Conservation (phyloP, 2,329 filamentous ascomycete species). For the Penicillium sp. region DNA sequence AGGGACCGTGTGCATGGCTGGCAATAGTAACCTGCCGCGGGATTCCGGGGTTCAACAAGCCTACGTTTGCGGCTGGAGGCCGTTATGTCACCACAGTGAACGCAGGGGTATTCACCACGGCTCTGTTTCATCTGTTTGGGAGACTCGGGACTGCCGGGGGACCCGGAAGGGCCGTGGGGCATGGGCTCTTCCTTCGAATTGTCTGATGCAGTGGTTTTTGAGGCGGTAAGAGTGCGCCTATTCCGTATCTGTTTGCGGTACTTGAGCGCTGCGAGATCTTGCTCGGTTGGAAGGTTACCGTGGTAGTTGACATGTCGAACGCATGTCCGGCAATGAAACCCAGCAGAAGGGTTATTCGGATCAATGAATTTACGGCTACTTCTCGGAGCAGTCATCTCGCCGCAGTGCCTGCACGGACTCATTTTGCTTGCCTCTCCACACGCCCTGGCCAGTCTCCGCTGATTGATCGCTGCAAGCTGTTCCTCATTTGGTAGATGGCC, state of each 20-base stretch:
- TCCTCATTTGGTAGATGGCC: conserved; percentile 2
- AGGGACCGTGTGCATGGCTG: conserved; percentile 2
- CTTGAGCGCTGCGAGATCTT: background rate
- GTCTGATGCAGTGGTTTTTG: background rate
- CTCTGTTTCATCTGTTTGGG: conserved; percentile 3
- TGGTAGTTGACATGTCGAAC: conserved; percentile 1
- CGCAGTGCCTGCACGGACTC: conserved; percentile 6
- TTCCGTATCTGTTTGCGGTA: background rate
- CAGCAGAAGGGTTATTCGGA: background rate
- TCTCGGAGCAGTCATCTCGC: background rate
- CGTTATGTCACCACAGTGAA: conserved; percentile 3
- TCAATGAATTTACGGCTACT: conserved; percentile 3
- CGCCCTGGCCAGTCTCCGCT: background rate
- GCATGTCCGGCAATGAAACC: conserved; percentile 4
- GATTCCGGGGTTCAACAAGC: conserved; percentile 1
- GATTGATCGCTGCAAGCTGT: background rate
- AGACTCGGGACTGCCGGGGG: background rate
- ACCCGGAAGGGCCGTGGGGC: background rate
- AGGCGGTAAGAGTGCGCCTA: background rate
- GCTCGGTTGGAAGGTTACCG: background rate
- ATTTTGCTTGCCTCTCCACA: background rate
- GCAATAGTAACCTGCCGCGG: conserved; percentile 6
- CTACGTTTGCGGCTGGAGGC: conserved; percentile 3
- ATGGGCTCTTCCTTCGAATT: background rate
- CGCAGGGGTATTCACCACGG: conserved; percentile 2